Percentiles rank a stretch among this genome's conserved stretches.
These are phyloP conservation scores for Neocallimastix lanati DNA, from an alignment of 192 early-diverging fungal genomes.

Conservation along the genomic window DNA sequence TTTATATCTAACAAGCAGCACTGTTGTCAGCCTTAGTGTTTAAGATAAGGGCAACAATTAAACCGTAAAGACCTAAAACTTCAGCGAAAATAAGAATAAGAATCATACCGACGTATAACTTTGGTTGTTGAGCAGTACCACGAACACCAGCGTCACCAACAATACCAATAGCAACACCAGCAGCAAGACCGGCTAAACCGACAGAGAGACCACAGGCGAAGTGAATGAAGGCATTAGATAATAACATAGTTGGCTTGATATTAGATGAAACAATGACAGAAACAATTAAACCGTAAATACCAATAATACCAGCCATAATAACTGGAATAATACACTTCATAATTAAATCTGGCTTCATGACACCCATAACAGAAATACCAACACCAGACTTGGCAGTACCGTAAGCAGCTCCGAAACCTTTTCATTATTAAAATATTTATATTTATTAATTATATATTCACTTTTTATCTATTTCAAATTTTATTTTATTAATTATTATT, in stretches of 20 bases:
- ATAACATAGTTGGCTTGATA: slow-evolving; percentile 29
- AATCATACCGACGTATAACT: slow-evolving; percentile 77
- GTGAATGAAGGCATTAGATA: slow-evolving; percentile 70
- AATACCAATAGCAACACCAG: slow-evolving; percentile 90
- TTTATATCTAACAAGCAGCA: too few relatives aligned
- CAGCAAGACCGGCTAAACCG: slow-evolving; percentile 79
- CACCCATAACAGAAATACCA: slow-evolving; percentile 85
- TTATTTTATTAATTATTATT: neutral
- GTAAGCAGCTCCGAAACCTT: slow-evolving; percentile 91
- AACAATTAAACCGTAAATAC: slow-evolving; percentile 93
- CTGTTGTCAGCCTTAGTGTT: slow-evolving; percentile 53
- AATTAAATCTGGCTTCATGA: slow-evolving; percentile 79
- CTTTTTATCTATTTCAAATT: neutral
- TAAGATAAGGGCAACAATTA: slow-evolving; percentile 73
- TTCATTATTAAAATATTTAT: neutral
- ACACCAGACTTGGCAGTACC: slow-evolving; percentile 95
- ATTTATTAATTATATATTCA: neutral
- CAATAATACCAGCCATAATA: slow-evolving; percentile 98
- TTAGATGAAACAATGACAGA: slow-evolving; percentile 72
- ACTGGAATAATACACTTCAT: slow-evolving; percentile 86
- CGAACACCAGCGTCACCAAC: slow-evolving; percentile 92
- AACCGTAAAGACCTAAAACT: slow-evolving; percentile 42
- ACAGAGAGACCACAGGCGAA: slow-evolving; percentile 83
- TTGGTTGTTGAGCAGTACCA: slow-evolving; percentile 73
- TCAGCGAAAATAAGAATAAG: slow-evolving; percentile 99